Evolutionary conservation across 2,329 filamentous ascomycete genomes (phyloP).

Genomic region (Colletotrichum euphorbiae): DNA sequence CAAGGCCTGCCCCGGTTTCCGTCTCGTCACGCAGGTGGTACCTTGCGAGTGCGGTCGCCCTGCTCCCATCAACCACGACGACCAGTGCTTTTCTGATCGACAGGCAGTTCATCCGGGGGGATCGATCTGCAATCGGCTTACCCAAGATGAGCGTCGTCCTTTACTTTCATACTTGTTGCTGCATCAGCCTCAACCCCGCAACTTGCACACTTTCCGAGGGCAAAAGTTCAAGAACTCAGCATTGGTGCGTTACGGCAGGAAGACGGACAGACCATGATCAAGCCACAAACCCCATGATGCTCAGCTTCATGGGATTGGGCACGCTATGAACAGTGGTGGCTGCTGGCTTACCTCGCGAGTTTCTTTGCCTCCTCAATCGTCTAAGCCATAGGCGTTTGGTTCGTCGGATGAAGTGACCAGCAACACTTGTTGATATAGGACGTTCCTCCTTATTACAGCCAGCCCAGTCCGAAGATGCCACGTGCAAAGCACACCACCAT

Average conservation of each 20-base stretch:
- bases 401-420: background rate
- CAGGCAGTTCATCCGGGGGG: slow-evolving; percentile 31
- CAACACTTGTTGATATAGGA: background rate
- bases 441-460: background rate
- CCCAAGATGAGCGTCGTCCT: slow-evolving; percentile 5
- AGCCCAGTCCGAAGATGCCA: slow-evolving; percentile 12
- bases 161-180: slow-evolving; percentile 11
- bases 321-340: slow-evolving; percentile 3
- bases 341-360: background rate
- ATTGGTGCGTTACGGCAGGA: background rate
- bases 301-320: background rate
- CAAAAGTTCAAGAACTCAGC: background rate
- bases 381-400: background rate
- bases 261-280: background rate
- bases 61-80: background rate
- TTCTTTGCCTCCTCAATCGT: background rate
- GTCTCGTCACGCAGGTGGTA: slow-evolving; percentile 30
- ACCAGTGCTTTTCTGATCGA: slow-evolving; percentile 31
- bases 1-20: slow-evolving; percentile 22
- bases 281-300: background rate
- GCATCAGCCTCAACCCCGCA: slow-evolving; percentile 34
- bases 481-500: background rate
- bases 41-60: slow-evolving; percentile 23
- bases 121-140: slow-evolving; percentile 37
- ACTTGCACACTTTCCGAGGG: slow-evolving; percentile 11